Conservation (phyloP, 768 basidiomycete species). For the Panaeolus cyanescens region DNA sequence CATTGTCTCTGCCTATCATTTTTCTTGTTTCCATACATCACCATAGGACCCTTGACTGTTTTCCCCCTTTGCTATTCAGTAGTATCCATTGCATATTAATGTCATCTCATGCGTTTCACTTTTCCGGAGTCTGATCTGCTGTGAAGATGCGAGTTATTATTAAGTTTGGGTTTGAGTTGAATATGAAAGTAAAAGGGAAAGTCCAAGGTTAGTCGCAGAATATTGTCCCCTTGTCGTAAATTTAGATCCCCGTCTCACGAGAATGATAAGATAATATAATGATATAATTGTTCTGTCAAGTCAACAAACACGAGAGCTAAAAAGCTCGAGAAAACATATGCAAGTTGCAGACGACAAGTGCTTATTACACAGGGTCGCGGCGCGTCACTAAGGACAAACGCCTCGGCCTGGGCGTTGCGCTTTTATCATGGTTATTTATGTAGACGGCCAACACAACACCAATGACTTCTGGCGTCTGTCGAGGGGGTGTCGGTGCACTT, state of each 20-base stretch:
- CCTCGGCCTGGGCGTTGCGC: background rate
- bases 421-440: background rate
- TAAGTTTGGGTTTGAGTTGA: background rate
- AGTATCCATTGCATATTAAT: background rate
- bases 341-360: conserved; percentile 1
- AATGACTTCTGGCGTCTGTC: background rate
- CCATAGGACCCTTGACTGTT: background rate
- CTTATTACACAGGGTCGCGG: background rate
- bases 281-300: background rate
- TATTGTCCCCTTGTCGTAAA: background rate
- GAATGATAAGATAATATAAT: too few relatives aligned
- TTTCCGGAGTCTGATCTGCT: background rate
- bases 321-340: background rate
- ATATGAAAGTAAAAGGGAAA: background rate
- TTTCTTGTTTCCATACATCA: background rate
- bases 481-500: background rate
- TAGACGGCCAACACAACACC: background rate
- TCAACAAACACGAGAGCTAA: background rate
- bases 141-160: background rate
- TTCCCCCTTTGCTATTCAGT: background rate
- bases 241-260: background rate
- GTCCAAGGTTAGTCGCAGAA: background rate
- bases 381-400: background rate
- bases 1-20: background rate
- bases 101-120: background rate